Evolutionary conservation across 2,329 filamentous ascomycete genomes (phyloP), one percentile per base, ranked within the genome.

Genomic region (Rhytidhysteron rufulum): DNA sequence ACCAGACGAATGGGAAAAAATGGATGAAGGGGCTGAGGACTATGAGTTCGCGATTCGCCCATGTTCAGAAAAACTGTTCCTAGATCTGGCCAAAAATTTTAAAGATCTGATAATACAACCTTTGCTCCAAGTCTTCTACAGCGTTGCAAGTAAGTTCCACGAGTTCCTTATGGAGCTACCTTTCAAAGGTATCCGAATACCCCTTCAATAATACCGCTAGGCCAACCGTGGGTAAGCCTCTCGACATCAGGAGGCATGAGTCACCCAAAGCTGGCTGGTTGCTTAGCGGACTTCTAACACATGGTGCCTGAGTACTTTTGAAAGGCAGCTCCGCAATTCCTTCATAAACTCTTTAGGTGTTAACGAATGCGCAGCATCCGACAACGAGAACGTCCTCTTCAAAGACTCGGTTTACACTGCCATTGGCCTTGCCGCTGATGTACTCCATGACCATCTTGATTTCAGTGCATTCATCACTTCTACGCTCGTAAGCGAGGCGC

Each of bases 381-480:
- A 79, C 9, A 81, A 81, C 45, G 73, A 74, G 31, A 82, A 93
- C 48, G 78, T 97, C 10, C 75, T 93, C 13, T 81, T 86, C 44
- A 97, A 96, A 61, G 93, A 98, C 61, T 91, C 91, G 0, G 82
- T 97, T 1, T 98, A 98, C 59, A 94, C 88, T 4, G 89, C 91
- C 9, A 84, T 98, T 69, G 90, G 91, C 3, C 75, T 96, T 37
- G 82, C 93, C 1, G 87, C 90, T 1, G 77, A 87, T 2, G 82
- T 90, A 29, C 71, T 97, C 13, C 76, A 83, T 43, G 72, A 83
- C 34, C 73, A 80, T 9, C 80, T 96, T 48, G 86, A 97, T 63
- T 97, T 97, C 66, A 85, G 94, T 57, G 63, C 74, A 2, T 86
- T 97, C 56, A 68, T 98, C 30, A 74, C 79, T 13, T 80, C 82